Base-by-base conservation (phyloP, 2,329 filamentous ascomycete species). In the Emergomyces africanus region DNA sequence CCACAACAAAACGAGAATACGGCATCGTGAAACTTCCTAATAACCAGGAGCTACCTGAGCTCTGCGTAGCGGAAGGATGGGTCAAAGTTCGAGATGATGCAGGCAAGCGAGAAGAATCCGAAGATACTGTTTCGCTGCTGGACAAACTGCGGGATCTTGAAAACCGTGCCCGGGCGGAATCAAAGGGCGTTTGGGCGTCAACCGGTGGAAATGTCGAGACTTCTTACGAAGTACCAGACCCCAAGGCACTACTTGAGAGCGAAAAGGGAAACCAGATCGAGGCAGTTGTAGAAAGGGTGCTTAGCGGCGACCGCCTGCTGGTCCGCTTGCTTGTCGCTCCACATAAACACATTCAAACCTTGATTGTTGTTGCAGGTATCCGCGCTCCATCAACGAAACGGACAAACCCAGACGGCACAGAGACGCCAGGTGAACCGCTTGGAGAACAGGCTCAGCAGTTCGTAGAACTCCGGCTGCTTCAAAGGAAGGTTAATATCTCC, bases 71-170 rank as follows among this genome's bases (percentile, higher is more conserved):
- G 69, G 89, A 90, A 67, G 94, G 94, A 65, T 96, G 91, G 90
- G 78, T 90, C 63, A 95, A 94, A 76, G 82, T 99, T 61, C 85
- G 94, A 64, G 94, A 99, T 68, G 94, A 99, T 73, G 91, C 92
- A 61, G 91, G 90, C 62, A 72, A 73, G 15, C 94, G 92, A 70
- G 91, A 96, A 65, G 90, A 96, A 61, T 85, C 86, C 1, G 88
- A 94, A 60, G 86, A 90, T 57, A 80, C 86, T 9, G 69, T 77
- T 35, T 78, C 85, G 63, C 81, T 87, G 61, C 79, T 99, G 28
- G 87, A 95, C 66, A 86, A 84, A 67, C 82, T 99, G 61, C 86
- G 89, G 65, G 80, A 80, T 54, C 77, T 92, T 39, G 91, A 97
- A 74, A 79, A 82, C 49, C 82, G 87, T 65, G 94, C 94, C 61